These are phyloP conservation scores for Perkinsus marinus DNA, from an alignment of 169 alveolate genomes.

Conservation along the genomic window DNA sequence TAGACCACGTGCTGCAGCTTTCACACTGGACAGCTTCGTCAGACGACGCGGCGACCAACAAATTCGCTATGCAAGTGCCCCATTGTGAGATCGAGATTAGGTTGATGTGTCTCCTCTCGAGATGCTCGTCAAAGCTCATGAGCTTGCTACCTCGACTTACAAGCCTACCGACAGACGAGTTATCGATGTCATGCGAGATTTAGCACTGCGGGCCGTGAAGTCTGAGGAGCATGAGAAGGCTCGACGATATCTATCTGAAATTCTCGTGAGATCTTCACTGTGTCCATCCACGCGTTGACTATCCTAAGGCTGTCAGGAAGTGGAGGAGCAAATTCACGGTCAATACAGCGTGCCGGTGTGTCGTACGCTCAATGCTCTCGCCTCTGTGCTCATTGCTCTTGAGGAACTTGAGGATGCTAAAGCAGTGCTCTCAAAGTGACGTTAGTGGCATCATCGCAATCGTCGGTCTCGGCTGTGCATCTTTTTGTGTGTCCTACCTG, in stretches of 20 bases:
- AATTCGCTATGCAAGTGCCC: not conserved
- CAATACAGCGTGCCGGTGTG: not conserved
- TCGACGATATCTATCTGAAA: not conserved
- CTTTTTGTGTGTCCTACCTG: not conserved
- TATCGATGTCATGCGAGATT: not conserved
- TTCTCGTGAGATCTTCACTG: not conserved
- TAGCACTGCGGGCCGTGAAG: not conserved
- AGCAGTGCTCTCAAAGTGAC: not conserved
- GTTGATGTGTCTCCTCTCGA: not conserved
- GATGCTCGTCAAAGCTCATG: not conserved
- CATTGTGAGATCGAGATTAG: not conserved
- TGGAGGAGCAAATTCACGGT: not conserved
- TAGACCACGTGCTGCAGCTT: not conserved
- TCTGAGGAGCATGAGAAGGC: not conserved
- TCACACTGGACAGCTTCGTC: not conserved
- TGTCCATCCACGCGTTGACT: not conserved
- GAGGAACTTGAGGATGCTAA: not conserved
- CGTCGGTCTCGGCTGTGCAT: no score
- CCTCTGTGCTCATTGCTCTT: not conserved
- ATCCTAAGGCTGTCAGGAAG: not conserved
- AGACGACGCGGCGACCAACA: not conserved
- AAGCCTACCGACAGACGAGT: not conserved
- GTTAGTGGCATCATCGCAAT: not conserved
- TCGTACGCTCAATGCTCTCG: not conserved
- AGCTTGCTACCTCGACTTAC: not conserved